Evolutionary conservation across 305 asterid species (phyloP).

Genomic region (Plantago coronopus): DNA sequence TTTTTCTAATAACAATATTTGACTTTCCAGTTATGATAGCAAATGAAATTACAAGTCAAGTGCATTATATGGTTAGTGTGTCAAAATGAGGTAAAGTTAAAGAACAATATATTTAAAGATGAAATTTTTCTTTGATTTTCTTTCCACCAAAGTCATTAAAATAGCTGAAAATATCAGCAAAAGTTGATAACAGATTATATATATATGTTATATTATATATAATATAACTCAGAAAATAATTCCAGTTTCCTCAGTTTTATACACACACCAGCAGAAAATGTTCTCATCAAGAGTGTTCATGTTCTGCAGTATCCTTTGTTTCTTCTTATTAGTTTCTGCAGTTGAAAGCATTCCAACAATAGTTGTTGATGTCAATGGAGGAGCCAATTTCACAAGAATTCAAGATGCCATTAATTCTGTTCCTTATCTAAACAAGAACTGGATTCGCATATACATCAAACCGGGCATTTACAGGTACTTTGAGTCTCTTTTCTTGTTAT

Average conservation of each 20-base stretch:
- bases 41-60: neutral
- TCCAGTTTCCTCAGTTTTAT: too few species aligned
- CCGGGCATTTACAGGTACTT: slow-evolving; percentile 38
- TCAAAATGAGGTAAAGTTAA: neutral
- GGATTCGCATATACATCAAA: slow-evolving; percentile 51
- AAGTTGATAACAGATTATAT: too few species aligned
- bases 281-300: too few species aligned
- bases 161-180: too few species aligned
- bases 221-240: too few species aligned
- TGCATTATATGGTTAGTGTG: neutral
- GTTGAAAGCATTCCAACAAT: slow-evolving; percentile 24
- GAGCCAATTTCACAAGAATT: slow-evolving; percentile 42
- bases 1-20: neutral
- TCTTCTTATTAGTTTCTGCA: slow-evolving; percentile 14
- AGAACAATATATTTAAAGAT: neutral
- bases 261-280: too few species aligned
- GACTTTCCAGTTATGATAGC: neutral
- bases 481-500: too few species aligned
- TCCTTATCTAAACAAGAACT: slow-evolving; percentile 35
- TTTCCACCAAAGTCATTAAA: too few species aligned
- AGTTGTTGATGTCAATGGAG: slow-evolving; percentile 46
- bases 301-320: neutral
- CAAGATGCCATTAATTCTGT: slow-evolving; percentile 57
- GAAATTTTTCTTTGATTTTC: neutral
- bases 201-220: too few species aligned